phyloP scores from a whole-genome alignment of 768 basidiomycete species.

The Vararia minispora region DNA sequence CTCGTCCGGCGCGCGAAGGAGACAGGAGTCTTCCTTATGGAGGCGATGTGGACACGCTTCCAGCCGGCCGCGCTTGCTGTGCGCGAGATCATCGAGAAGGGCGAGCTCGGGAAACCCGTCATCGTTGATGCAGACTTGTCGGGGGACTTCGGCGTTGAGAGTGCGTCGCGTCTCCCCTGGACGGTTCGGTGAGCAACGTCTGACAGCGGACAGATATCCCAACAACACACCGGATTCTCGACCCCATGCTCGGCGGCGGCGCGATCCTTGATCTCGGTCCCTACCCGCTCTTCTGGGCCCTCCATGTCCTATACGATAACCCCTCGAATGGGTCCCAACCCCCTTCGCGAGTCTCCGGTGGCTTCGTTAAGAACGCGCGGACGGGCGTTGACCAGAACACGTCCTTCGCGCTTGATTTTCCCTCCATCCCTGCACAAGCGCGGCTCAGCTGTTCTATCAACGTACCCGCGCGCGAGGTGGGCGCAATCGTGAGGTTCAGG shows the following conservation, averaged over 20 bases:
- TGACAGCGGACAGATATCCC: constrained; percentile 38
- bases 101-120: constrained; percentile 54
- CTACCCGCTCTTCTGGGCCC: constrained; percentile 76
- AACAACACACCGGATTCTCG: constrained; percentile 61
- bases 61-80: constrained; percentile 58
- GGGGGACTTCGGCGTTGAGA: constrained; percentile 51
- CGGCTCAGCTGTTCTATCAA: constrained; percentile 62
- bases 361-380: constrained; percentile 67
- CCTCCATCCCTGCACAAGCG: constrained; percentile 58
- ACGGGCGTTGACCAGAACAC: constrained; percentile 76
- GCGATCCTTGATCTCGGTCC: constrained; percentile 78
- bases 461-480: constrained; percentile 31
- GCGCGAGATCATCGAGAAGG: constrained; percentile 50
- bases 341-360: constrained; percentile 50
- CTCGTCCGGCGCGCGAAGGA: constrained; percentile 67
- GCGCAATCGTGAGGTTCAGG: constrained; percentile 64
- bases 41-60: constrained; percentile 84
- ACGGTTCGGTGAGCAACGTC: not conserved
- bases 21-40: constrained; percentile 81
- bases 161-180: constrained; percentile 27
- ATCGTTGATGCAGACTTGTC: constrained; percentile 70
- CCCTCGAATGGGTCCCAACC: constrained; percentile 50
- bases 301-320: constrained; percentile 70
- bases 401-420: constrained; percentile 63
- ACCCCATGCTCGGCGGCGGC: constrained; percentile 74